phyloP scores from a whole-genome alignment of 768 basidiomycete species.

The Fomitopsis serialis region DNA sequence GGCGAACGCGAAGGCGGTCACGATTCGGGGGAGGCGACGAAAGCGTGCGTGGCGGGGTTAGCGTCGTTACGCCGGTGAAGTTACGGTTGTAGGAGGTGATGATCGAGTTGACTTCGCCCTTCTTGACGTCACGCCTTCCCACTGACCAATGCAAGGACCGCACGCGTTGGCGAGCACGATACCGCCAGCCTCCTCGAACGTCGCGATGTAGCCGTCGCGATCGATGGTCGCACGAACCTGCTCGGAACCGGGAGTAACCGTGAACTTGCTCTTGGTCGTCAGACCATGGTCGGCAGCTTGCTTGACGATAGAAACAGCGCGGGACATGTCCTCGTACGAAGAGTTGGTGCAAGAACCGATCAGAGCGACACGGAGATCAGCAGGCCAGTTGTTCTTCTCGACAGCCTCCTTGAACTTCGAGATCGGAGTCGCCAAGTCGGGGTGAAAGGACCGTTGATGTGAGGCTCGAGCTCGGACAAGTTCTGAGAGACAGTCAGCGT shows the following conservation, averaged over 20 bases:
- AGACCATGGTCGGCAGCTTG: constrained; percentile 88
- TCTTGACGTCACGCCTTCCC: constrained; percentile 97
- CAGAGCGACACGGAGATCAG: constrained; percentile 93
- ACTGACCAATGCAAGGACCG: constrained; percentile 98
- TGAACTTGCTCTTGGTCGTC: constrained; percentile 88
- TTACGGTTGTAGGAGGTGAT: constrained; percentile 99
- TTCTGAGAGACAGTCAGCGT: constrained; percentile 43
- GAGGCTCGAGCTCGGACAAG: constrained; percentile 95
- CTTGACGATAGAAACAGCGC: constrained; percentile 89
- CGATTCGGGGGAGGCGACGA: constrained; percentile 93
- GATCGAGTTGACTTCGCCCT: constrained; percentile 96
- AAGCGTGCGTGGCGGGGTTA: constrained; percentile 97
- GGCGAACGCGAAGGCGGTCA: constrained; percentile 95
- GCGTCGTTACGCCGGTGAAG: constrained; percentile 99
- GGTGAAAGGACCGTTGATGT: constrained; percentile 99
- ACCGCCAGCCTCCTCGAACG: constrained; percentile 86
- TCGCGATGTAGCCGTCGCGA: constrained; percentile 88
- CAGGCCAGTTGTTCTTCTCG: constrained; percentile 95
- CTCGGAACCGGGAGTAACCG: constrained; percentile 96
- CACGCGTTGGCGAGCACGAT: constrained; percentile 97
- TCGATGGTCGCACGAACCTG: constrained; percentile 97
- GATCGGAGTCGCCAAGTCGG: constrained; percentile 96
- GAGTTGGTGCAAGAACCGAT: constrained; percentile 99
- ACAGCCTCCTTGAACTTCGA: constrained; percentile 91
- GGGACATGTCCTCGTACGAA: constrained; percentile 99